These are phyloP conservation scores for Penicillium oxalicum DNA, from an alignment of 2,329 filamentous ascomycete genomes.

Conservation along the genomic window DNA sequence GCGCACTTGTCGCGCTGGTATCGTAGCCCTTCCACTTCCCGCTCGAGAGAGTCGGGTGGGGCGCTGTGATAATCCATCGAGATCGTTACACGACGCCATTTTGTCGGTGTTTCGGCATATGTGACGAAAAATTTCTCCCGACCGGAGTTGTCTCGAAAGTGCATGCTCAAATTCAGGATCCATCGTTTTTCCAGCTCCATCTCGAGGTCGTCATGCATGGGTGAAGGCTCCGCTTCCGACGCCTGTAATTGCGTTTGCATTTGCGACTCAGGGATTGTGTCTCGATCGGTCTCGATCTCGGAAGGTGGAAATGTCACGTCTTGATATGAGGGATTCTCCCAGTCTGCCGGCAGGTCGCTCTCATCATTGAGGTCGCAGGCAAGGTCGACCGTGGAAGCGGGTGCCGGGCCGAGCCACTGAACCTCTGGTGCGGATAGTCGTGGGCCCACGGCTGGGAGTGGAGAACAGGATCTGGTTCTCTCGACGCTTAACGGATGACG, in stretches of 20 bases:
- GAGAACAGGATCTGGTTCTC: slow-evolving; percentile 42
- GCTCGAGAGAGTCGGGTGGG: slow-evolving; percentile 74
- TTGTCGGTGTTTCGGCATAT: slow-evolving; percentile 70
- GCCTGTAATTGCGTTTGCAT: neutral
- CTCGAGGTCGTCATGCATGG: slow-evolving; percentile 49
- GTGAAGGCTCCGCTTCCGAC: slow-evolving; percentile 10
- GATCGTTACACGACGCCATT: slow-evolving; percentile 84
- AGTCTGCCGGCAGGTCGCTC: slow-evolving; percentile 23
- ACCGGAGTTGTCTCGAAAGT: slow-evolving; percentile 86
- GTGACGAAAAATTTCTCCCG: slow-evolving; percentile 98
- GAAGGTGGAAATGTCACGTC: slow-evolving; percentile 22
- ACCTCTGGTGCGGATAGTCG: slow-evolving; percentile 40
- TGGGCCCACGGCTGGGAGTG: slow-evolving; percentile 33
- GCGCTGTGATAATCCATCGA: slow-evolving; percentile 87
- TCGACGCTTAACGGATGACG: slow-evolving; percentile 39
- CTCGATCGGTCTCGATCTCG: slow-evolving; percentile 5
- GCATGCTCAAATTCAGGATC: slow-evolving; percentile 98
- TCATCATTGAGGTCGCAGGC: slow-evolving; percentile 26
- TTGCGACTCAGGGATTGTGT: neutral
- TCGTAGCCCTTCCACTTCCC: slow-evolving; percentile 68
- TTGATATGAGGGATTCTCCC: slow-evolving; percentile 20
- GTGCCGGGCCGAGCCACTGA: slow-evolving; percentile 30
- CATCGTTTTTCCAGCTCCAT: slow-evolving; percentile 80
- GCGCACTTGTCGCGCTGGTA: slow-evolving; percentile 89
- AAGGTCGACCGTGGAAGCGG: slow-evolving; percentile 30